phyloP scores from a whole-genome alignment of 1,139 yeast genomes.

The Lodderomyces elongisporus region DNA sequence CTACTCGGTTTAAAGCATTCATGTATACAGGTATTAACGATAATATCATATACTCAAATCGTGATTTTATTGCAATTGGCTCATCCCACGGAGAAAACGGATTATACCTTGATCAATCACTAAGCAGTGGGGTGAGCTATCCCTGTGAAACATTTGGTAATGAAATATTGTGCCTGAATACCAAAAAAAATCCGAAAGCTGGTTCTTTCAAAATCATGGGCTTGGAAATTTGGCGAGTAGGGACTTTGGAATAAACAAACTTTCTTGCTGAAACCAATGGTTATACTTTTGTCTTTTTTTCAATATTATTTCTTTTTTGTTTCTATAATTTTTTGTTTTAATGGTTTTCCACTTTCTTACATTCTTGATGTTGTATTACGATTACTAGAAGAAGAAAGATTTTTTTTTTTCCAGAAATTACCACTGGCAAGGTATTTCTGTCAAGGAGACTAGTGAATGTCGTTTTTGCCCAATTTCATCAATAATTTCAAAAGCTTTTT shows the following conservation, averaged over 20 bases:
- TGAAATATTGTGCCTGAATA: slow-evolving; percentile 51
- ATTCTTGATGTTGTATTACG: too few relatives aligned
- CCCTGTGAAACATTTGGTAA: slow-evolving; percentile 86
- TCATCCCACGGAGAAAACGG: slow-evolving; percentile 92
- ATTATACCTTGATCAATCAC: slow-evolving; percentile 74
- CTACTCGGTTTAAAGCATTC: slow-evolving; percentile 63
- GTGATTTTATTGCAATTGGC: slow-evolving; percentile 75
- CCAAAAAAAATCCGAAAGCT: slow-evolving; percentile 28
- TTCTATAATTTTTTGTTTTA: too few relatives aligned
- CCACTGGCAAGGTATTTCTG: too few relatives aligned
- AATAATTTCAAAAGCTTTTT: too few relatives aligned
- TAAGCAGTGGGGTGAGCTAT: slow-evolving; percentile 72
- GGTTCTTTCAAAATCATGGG: slow-evolving; percentile 69
- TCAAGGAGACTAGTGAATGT: too few relatives aligned
- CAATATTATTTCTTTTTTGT: too few relatives aligned
- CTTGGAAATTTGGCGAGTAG: slow-evolving; percentile 83
- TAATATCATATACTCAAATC: slow-evolving; percentile 77
- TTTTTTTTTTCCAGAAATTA: too few relatives aligned
- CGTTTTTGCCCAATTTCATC: too few relatives aligned
- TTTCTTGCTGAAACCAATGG: too few relatives aligned
- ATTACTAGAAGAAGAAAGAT: too few relatives aligned
- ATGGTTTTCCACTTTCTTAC: too few relatives aligned
- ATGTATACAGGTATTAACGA: slow-evolving; percentile 89
- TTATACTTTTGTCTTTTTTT: too few relatives aligned
- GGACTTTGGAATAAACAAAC: slow-evolving; percentile 19